Base-by-base conservation (phyloP, 2,329 filamentous ascomycete genomes). In the Ophiostoma triangulosporum region DNA sequence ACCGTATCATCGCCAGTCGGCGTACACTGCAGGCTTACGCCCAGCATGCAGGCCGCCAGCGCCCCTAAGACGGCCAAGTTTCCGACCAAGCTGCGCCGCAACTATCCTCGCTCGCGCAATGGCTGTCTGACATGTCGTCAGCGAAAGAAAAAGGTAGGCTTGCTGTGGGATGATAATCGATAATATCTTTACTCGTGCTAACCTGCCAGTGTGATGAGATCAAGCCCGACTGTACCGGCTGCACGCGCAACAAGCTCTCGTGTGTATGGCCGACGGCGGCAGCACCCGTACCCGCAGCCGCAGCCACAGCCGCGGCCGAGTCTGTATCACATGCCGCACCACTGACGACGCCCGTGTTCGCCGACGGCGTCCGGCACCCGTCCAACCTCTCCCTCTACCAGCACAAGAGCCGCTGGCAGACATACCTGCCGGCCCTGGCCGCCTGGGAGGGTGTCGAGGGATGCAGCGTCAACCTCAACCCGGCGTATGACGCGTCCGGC, bases 51-150 rank as follows among this genome's bases (percentile, higher is more conserved):
- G 26, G 26, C 43, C 43, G 43, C 24, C 26, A 26, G 43, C 15
- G 43, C 17, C 15, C 9, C 46, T 6, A 54, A 51, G 35, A 32
- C 56, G 29, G 59, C 59, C 36, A 59, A 57, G 48, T 60, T 52
- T 29, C 59, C 59, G n/a, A 60, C 59, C 20, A 60, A 60, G 48
- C 52, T 56, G 40, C 56, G 59, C 43, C 58, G 56, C 11, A 57
- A 60, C 40, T 56, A 57, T 11, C 56, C 59, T 11, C 54, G 59
- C 1, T 59, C 59, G 2, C 55, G 57, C 24, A 55, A 36, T 12
- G 59, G 59, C 45, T 60, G 59, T 32, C 26, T 60, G 32, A 56
- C 59, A 1, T 60, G 59, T 24, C 59, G 59, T 1, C 59, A 58
- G 51, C 52, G 59, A 7, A 59, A 59, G 52, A 60, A 60, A 12